Conservation (phyloP, 2,329 filamentous ascomycete species). For the Fusarium sp. region DNA sequence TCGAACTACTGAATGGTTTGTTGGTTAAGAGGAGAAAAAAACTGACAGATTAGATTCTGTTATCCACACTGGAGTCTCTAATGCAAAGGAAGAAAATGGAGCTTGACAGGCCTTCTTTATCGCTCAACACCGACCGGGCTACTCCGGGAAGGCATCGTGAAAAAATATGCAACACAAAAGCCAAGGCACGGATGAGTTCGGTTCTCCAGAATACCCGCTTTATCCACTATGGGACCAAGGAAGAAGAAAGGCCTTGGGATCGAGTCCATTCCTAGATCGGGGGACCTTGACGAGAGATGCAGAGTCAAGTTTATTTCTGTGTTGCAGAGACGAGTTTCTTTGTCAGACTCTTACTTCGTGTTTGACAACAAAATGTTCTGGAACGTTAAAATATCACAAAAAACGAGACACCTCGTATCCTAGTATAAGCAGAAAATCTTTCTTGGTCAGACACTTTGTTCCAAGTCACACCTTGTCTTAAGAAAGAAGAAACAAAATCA, state of each 20-base stretch:
- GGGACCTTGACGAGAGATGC: neutral
- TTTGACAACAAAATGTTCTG: slow-evolving; percentile 1
- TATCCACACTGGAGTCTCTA: neutral
- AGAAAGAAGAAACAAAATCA: slow-evolving; percentile 13
- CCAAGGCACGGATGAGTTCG: slow-evolving; percentile 17
- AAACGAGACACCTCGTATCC: neutral
- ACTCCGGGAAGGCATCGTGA: slow-evolving; percentile 23
- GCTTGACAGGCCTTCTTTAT: neutral
- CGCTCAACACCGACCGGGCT: slow-evolving; percentile 27
- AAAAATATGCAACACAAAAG: neutral
- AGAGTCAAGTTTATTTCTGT: neutral
- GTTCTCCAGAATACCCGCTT: slow-evolving; percentile 15
- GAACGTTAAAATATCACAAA: neutral
- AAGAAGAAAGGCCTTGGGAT: slow-evolving; percentile 25
- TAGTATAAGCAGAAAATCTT: slow-evolving; percentile 8
- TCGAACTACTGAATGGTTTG: slow-evolving; percentile 1
- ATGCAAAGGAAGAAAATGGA: slow-evolving; percentile 17
- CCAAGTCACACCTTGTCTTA: slow-evolving; percentile 11
- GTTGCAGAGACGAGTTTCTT: neutral
- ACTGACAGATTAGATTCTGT: slow-evolving; percentile 7
- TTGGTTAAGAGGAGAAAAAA: neutral
- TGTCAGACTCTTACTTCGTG: neutral
- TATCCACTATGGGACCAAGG: slow-evolving; percentile 25
- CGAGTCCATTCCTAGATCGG: slow-evolving; percentile 27
- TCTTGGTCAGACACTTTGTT: neutral